Evolutionary conservation across 73 alveolate genomes (phyloP).

Genomic region (Paramecium biaurelia): DNA sequence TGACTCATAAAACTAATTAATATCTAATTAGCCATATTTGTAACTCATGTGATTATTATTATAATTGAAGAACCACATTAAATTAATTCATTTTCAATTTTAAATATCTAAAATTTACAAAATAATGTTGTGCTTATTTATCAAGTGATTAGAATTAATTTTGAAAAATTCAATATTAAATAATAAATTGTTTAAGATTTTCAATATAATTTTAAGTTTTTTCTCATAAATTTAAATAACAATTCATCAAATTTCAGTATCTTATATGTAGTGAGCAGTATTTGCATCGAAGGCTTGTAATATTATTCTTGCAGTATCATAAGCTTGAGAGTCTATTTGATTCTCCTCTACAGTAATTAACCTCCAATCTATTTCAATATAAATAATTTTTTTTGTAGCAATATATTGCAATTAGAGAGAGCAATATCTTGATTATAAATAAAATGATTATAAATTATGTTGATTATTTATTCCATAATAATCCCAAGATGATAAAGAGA

Average conservation of each 20-base stretch:
- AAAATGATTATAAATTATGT: neutral
- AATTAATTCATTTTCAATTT: neutral
- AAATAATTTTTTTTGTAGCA: neutral
- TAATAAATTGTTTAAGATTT: neutral
- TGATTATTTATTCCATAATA: neutral
- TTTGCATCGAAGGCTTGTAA: neutral
- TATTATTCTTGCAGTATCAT: neutral
- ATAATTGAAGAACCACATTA: neutral
- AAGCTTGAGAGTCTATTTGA: neutral
- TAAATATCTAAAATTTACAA: neutral
- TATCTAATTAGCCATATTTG: too few relatives aligned
- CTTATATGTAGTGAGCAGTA: neutral
- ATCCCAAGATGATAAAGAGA: neutral
- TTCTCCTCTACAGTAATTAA: neutral
- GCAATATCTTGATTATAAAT: neutral
- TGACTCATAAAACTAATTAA: neutral
- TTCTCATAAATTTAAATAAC: neutral
- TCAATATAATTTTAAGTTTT: neutral
- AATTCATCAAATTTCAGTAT: neutral
- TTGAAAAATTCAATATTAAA: neutral
- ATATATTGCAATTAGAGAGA: neutral
- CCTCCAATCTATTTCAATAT: neutral
- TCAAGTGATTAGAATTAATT: too few relatives aligned
- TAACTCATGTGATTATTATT: neutral
- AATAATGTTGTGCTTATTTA: too few relatives aligned